Evolutionary conservation across 768 basidiomycete species (phyloP), one percentile per base, ranked within the genome.

Genomic region (Astraeus odoratus): DNA sequence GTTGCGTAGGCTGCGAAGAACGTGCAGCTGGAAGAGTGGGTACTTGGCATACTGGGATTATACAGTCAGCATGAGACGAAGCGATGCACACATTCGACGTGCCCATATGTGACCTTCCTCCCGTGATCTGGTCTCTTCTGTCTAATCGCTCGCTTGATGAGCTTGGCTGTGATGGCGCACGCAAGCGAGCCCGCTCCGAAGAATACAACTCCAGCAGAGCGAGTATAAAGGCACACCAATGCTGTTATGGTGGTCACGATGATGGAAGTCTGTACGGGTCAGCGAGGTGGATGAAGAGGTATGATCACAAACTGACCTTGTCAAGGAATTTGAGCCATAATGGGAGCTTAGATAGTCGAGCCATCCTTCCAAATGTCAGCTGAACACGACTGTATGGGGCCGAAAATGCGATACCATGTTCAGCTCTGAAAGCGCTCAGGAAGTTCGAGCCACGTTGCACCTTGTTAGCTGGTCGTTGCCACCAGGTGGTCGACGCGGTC

Each of bases 1-100:
- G 72, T 51, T 20, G 79, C 73, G 56, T 78, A 89, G 2, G 73
- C 68, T 8, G 77, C 79, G 56, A 75, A 83, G 64, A 72, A 88
- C 2, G 73, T 70, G 52, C 85, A 84, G 5, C 71, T 67, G 8
- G 84, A 80, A 9, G 86, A 81, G 60, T 90, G 87, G 5, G 87
- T 89, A 50, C 83, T 86, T 5, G 87, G 87, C 87, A 90, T 89
- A 10, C 87, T 88, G n/a, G n/a, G n/a, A 57, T 39, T 47, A 12
- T 19, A 6, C 22, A 6, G 16, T 51, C 20, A 43, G 42, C 25
- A 30, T 24, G 20, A 20, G 30, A 29, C 29, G n/a, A 31, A 18
- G 24, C 3, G n/a, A 42, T 42, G 19, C 18, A 9, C 27, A 24
- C 9, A 6, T 5, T 13, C 35, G 35, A 48, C 77, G 39, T 55